Conservation (phyloP, 495 filamentous ascomycete species). For the Penicillium subrubescens region DNA sequence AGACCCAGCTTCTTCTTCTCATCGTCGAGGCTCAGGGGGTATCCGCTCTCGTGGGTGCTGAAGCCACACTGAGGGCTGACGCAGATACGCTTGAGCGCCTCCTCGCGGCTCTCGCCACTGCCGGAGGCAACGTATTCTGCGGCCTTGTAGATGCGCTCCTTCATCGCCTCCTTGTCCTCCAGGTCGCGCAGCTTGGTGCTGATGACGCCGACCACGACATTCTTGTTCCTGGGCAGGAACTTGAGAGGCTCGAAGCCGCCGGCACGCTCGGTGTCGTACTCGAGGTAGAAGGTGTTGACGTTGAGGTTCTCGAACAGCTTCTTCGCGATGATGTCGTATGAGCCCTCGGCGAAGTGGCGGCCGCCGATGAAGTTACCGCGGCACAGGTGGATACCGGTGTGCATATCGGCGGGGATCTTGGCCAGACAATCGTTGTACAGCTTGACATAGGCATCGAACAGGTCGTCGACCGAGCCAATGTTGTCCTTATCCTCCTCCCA, state of each 20-base stretch:
- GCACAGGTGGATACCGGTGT: slow-evolving; percentile 68
- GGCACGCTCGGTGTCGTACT: slow-evolving; percentile 68
- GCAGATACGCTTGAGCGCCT: slow-evolving; percentile 60
- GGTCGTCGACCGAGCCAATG: slow-evolving; percentile 47
- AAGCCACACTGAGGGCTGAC: slow-evolving; percentile 71
- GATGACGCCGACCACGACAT: slow-evolving; percentile 66
- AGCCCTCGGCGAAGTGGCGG: slow-evolving; percentile 64
- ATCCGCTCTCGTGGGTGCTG: slow-evolving; percentile 64
- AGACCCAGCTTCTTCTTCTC: slow-evolving; percentile 56
- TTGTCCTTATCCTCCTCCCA: slow-evolving; percentile 61
- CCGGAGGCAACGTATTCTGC: slow-evolving; percentile 61
- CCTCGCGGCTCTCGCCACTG: slow-evolving; percentile 38
- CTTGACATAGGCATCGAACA: slow-evolving; percentile 61
- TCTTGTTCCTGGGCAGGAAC: slow-evolving; percentile 63
- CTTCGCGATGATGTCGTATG: slow-evolving; percentile 68
- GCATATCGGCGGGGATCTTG: slow-evolving; percentile 59
- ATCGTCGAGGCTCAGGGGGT: slow-evolving; percentile 60
- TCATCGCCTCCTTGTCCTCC: slow-evolving; percentile 62
- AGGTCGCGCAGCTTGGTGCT: slow-evolving; percentile 65
- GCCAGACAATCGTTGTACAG: slow-evolving; percentile 64
- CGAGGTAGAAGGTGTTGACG: slow-evolving; percentile 69
- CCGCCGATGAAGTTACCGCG: slow-evolving; percentile 53
- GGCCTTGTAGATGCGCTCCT: slow-evolving; percentile 58
- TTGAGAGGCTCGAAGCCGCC: slow-evolving; percentile 68
- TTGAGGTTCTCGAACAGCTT: slow-evolving; percentile 65